phyloP scores from a whole-genome alignment of 495 filamentous ascomycete genomes.

The Aspergillus funiculosus region DNA sequence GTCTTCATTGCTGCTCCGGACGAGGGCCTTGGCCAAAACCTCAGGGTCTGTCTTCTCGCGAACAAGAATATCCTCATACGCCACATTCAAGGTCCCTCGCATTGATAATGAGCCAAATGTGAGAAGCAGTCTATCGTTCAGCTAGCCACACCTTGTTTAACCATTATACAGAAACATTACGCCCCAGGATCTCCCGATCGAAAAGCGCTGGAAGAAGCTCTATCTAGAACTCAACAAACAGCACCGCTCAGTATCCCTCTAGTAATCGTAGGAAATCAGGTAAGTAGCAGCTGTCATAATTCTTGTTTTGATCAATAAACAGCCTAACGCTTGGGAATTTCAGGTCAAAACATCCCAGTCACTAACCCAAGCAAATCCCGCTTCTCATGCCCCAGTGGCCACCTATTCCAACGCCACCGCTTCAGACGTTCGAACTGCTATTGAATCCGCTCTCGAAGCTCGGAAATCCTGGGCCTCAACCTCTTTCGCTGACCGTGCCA shows the following conservation, averaged over 20 bases:
- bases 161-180: constrained; percentile 67
- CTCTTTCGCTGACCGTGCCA: constrained; percentile 84
- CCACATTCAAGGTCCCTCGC: constrained; percentile 80
- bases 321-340: not conserved
- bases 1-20: constrained; percentile 30
- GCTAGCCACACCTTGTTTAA: too few relatives aligned
- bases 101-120: constrained; percentile 93
- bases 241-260: constrained; percentile 67
- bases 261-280: constrained; percentile 72
- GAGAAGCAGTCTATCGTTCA: constrained; percentile 37
- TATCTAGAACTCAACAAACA: constrained; percentile 54
- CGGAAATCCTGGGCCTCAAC: constrained; percentile 75
- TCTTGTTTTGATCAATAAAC: not conserved
- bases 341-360: constrained; percentile 35
- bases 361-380: constrained; percentile 63
- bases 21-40: constrained; percentile 26
- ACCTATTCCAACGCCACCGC: constrained; percentile 70
- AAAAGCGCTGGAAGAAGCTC: constrained; percentile 61
- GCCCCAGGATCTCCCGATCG: constrained; percentile 73
- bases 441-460: constrained; percentile 72
- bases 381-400: constrained; percentile 69
- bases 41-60: constrained; percentile 15
- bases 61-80: constrained; percentile 49
- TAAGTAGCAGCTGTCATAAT: constrained; percentile 26
- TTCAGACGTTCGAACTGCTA: constrained; percentile 66